Conservation (phyloP, 768 basidiomycete genomes). For the Boletus pseudo-olivaceus region DNA sequence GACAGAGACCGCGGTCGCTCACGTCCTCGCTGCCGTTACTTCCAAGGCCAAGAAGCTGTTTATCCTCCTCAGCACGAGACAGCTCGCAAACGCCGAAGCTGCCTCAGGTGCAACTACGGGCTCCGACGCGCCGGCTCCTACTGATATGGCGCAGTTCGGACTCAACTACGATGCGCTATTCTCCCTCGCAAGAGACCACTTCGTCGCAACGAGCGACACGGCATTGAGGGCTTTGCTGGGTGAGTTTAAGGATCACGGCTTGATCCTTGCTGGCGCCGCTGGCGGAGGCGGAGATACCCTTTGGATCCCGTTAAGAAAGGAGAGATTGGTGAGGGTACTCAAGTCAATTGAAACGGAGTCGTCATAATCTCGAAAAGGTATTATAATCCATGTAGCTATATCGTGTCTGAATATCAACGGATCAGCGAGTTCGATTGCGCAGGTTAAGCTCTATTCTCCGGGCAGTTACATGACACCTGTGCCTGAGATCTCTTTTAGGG, state of each 20-base stretch:
- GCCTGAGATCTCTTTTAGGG: no score
- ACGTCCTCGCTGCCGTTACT: slow-evolving; percentile 84
- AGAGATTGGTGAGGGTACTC: slow-evolving; percentile 56
- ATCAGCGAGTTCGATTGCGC: background rate
- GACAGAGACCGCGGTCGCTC: slow-evolving; percentile 73
- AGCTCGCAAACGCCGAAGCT: slow-evolving; percentile 54
- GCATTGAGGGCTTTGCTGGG: slow-evolving; percentile 76
- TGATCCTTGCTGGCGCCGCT: slow-evolving; percentile 56
- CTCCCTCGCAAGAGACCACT: slow-evolving; percentile 70
- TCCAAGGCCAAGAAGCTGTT: slow-evolving; percentile 85
- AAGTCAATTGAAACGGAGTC: slow-evolving; percentile 24
- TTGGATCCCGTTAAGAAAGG: slow-evolving; percentile 86
- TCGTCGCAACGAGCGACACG: slow-evolving; percentile 86
- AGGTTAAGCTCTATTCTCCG: background rate
- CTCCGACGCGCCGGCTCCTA: slow-evolving; percentile 4
- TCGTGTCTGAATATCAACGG: background rate
- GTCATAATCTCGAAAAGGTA: slow-evolving; percentile 6
- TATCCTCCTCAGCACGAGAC: slow-evolving; percentile 59
- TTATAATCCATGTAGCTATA: background rate
- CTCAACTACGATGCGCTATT: slow-evolving; percentile 68
- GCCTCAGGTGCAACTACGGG: slow-evolving; percentile 4
- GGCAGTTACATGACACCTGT: background rate
- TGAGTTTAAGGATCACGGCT: slow-evolving; percentile 88
- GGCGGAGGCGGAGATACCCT: slow-evolving; percentile 52
- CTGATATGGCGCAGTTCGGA: slow-evolving; percentile 45